These are phyloP conservation scores for Tripterygium wilfordii DNA, from an alignment of 177 flowering plant species.

Conservation along the genomic window DNA sequence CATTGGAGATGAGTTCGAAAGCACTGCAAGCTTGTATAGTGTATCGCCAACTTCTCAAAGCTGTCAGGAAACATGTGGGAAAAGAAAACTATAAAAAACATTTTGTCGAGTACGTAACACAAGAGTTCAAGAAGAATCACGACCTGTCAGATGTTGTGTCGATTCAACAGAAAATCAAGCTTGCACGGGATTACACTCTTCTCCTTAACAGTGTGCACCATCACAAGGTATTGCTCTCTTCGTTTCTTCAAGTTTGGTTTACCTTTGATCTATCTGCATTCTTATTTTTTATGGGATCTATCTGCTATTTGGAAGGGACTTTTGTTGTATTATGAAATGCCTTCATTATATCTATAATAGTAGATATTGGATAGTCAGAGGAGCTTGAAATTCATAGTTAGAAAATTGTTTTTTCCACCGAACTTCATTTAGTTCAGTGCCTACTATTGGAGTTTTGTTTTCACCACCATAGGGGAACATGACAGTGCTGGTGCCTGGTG, in stretches of 20 bases:
- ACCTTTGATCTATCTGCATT: no score
- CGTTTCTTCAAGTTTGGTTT: background rate
- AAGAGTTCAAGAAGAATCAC: constrained; percentile 55
- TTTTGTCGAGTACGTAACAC: constrained; percentile 52
- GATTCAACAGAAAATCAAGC: constrained; percentile 46
- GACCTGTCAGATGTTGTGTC: constrained; percentile 21
- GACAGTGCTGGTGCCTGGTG: no score
- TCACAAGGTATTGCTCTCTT: constrained; percentile 53
- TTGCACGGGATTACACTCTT: constrained; percentile 66
- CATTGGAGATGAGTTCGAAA: constrained; percentile 52
- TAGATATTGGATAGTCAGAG: no score
- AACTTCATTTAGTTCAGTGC: no score
- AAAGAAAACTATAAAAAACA: constrained; percentile 60
- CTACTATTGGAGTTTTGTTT: no score
- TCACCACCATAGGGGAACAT: no score
- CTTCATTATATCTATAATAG: no score
- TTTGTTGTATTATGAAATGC: no score
- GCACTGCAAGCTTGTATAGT: constrained; percentile 42
- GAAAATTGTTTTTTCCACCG: no score
- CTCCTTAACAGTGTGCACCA: constrained; percentile 85
- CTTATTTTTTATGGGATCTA: no score
- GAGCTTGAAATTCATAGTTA: no score
- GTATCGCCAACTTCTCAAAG: constrained; percentile 66
- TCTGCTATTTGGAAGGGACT: no score
- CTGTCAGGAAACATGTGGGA: constrained; percentile 71